Evolutionary conservation across 306 rosid genomes (phyloP).

Genomic region (Biancaea sappan): DNA sequence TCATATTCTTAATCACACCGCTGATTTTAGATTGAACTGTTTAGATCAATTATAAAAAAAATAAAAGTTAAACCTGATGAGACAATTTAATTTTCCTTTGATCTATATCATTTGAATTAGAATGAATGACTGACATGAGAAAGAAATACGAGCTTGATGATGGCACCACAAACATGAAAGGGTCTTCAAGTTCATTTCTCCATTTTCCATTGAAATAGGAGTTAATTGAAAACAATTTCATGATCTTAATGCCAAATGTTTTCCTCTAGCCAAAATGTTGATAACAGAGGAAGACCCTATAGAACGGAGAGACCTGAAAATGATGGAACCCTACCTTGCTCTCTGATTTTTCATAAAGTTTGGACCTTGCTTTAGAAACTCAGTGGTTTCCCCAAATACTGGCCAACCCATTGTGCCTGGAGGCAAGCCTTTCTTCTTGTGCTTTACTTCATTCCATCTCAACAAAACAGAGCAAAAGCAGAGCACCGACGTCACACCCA

Average conservation of each 20-base stretch:
- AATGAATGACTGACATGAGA: too few relatives aligned
- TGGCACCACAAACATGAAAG: too few relatives aligned
- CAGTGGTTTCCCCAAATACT: slow-evolving; percentile 88
- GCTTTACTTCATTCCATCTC: slow-evolving; percentile 82
- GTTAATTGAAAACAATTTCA: slow-evolving; percentile 5
- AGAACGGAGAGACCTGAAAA: not conserved
- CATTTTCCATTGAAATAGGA: not conserved
- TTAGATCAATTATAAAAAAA: too few relatives aligned
- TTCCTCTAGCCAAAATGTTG: not conserved
- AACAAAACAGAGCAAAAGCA: slow-evolving; percentile 85
- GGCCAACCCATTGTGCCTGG: slow-evolving; percentile 99
- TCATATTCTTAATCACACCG: too few relatives aligned
- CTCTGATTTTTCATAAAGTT: slow-evolving; percentile 91
- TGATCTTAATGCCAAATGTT: not conserved
- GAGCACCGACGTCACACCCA: slow-evolving; percentile 54
- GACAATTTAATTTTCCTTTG: too few relatives aligned
- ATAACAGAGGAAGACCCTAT: not conserved
- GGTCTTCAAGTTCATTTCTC: not conserved
- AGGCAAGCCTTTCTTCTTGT: slow-evolving; percentile 80
- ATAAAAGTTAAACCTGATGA: too few relatives aligned
- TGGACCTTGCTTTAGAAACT: slow-evolving; percentile 95
- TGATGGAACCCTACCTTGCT: slow-evolving; percentile 63
- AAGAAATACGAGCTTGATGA: too few relatives aligned
- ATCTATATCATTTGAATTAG: too few relatives aligned
- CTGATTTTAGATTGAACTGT: too few relatives aligned